Evolutionary conservation across 2,329 filamentous ascomycete species (phyloP), one percentile per base, ranked within the genome.

Genomic region (Aureobasidium sp.): DNA sequence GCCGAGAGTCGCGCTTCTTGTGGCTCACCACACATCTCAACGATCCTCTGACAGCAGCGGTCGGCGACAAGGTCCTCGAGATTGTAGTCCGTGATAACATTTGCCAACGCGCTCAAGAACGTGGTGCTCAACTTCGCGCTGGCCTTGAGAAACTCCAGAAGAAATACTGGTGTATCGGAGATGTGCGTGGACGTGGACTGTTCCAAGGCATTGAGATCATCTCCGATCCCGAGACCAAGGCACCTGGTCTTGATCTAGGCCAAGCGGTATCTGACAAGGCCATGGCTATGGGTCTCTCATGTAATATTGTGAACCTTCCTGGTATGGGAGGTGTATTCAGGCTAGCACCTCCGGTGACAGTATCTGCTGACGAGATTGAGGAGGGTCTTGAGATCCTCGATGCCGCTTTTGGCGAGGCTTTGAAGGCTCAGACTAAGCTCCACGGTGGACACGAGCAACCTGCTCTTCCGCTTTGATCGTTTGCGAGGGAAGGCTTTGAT

Each of bases 341-440:
- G 13, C 49, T 72, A n/a, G 70, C 68, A 21, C 69, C 70, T 30
- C 69, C 70, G 11, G 57, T 71, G 21, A 71, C 68, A 9, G 67
- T 68, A 8, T 68, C 69, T 7, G 67, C 65, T 9, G 67, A 70
- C 16, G 69, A 72, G 66, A 59, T 72, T 16, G 75, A 79, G 21
- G 72, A 77, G 44, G 84, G 82, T 0, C 66, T 87, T 61, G 66
- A 63, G 2, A 81, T 87, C 49, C 74, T 87, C 63, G 84, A 87
- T 53, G 10, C 30, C 10, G 48, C 48, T 1, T 50, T 50, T 27
- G 48, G 48, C 13, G 32, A 36, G 48, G 32, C 21, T 9, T 14
- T 50, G n/a, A 37, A 50, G n/a, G 37, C 48, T 14, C 48, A 50
- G 10, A n/a, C 16, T 8, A 36, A 50, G 8, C 5, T 50, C 3